A percentile compares a stretch with the other conserved stretches of the same genome.
phyloP scores from a whole-genome alignment of 2,329 filamentous ascomycete genomes.

The Simplicillium sp. region DNA sequence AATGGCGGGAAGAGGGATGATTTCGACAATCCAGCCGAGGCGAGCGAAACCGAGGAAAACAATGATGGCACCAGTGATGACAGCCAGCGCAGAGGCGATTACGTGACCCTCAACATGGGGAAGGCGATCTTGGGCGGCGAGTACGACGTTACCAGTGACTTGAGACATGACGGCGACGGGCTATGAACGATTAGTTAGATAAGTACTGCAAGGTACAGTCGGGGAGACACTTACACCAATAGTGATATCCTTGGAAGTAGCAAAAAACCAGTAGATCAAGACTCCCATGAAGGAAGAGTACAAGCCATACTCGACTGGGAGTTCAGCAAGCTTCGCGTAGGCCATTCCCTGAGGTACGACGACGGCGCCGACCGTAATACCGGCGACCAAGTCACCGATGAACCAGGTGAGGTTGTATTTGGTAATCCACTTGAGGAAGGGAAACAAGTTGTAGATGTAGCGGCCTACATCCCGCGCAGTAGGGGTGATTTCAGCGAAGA shows the following conservation, averaged over 20 bases:
- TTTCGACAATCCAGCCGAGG: slow-evolving; percentile 44
- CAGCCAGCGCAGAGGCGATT: slow-evolving; percentile 36
- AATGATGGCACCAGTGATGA: slow-evolving; percentile 39
- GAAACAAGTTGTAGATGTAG: slow-evolving; percentile 34
- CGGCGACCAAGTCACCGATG: slow-evolving; percentile 35
- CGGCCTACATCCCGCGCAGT: slow-evolving; percentile 15
- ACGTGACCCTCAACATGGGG: slow-evolving; percentile 30
- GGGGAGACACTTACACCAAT: slow-evolving; percentile 62
- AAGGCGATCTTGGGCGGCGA: slow-evolving; percentile 23
- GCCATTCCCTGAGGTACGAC: slow-evolving; percentile 48
- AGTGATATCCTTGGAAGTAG: slow-evolving; percentile 86
- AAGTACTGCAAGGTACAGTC: too few relatives aligned
- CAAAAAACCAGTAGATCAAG: slow-evolving; percentile 93
- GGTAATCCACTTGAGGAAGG: slow-evolving; percentile 38
- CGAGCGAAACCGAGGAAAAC: slow-evolving; percentile 38
- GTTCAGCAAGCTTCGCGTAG: slow-evolving; percentile 37
- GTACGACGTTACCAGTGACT: slow-evolving; percentile 39
- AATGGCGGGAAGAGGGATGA: slow-evolving; percentile 42
- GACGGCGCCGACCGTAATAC: slow-evolving; percentile 40
- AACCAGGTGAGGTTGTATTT: slow-evolving; percentile 40
- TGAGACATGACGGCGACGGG: slow-evolving; percentile 45
- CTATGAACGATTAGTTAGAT: slow-evolving; percentile 20
- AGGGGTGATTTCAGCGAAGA: slow-evolving; percentile 26
- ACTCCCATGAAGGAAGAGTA: slow-evolving; percentile 91
- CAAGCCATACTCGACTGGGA: slow-evolving; percentile 38